These are phyloP conservation scores for Solanum sejunctum DNA, from an alignment of 257 asterid species.

Conservation along the genomic window DNA sequence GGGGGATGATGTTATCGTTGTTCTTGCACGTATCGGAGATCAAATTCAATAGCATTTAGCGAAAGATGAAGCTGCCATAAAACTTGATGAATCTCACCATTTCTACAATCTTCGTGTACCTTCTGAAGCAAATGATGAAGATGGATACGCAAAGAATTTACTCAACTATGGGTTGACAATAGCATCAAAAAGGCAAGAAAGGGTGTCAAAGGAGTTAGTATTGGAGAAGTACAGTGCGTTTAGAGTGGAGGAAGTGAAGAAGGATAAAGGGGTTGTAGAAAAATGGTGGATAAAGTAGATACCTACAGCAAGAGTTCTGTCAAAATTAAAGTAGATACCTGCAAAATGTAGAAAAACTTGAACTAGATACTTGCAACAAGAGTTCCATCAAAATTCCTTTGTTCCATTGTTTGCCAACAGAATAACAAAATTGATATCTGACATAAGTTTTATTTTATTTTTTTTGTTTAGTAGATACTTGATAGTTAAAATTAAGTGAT, in stretches of 20 bases:
- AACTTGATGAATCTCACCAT: slow-evolving; percentile 70
- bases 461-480: no score
- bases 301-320: no score
- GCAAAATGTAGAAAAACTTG: no score
- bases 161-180: slow-evolving; percentile 71
- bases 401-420: no score
- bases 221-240: slow-evolving; percentile 53
- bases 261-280: slow-evolving; percentile 27
- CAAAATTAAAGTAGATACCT: no score
- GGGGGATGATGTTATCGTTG: slow-evolving; percentile 53
- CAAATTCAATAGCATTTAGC: slow-evolving; percentile 90
- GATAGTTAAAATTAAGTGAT: no score
- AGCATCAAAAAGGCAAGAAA: slow-evolving; percentile 62
- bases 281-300: slow-evolving; percentile 39
- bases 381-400: no score
- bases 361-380: no score
- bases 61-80: slow-evolving; percentile 74
- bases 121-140: slow-evolving; percentile 8
- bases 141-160: neutral
- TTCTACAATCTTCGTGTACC: slow-evolving; percentile 63
- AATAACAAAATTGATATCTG: no score
- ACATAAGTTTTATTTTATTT: no score
- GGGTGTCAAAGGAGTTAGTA: slow-evolving; percentile 37
- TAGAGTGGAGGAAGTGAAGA: slow-evolving; percentile 45
- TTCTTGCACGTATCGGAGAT: slow-evolving; percentile 64